These are phyloP conservation scores for Gomphus bonarii DNA, from an alignment of 1,284 basidiomycete species.

Conservation along the genomic window DNA sequence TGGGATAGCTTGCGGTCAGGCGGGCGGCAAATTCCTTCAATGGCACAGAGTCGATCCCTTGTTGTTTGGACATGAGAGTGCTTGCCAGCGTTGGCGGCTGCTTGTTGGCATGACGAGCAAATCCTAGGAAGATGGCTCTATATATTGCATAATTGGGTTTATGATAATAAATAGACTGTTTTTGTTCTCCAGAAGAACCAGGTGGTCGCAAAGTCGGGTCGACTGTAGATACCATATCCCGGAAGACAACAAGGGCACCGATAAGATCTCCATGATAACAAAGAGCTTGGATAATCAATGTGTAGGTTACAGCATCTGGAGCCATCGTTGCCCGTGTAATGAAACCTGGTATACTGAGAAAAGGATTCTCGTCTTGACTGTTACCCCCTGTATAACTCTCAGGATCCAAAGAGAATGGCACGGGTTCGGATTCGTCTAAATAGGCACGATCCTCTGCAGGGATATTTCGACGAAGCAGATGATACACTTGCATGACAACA, in stretches of 20 bases:
- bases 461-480: slow-evolving; percentile 43
- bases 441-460: slow-evolving; percentile 21
- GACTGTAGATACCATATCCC: slow-evolving; percentile 55
- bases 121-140: slow-evolving; percentile 69
- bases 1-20: slow-evolving; percentile 1
- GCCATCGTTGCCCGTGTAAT: slow-evolving; percentile 35
- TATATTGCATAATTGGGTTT: slow-evolving; percentile 45
- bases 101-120: slow-evolving; percentile 43
- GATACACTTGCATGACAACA: slow-evolving; percentile 50
- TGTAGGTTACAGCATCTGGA: slow-evolving; percentile 61
- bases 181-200: not conserved
- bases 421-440: not conserved
- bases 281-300: slow-evolving; percentile 54
- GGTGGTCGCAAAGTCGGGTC: slow-evolving; percentile 17
- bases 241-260: slow-evolving; percentile 47
- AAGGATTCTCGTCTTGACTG: not conserved
- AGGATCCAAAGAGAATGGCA: not conserved
- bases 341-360: slow-evolving; percentile 15
- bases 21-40: slow-evolving; percentile 13
- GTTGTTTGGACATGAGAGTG: not conserved
- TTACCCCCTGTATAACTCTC: not conserved
- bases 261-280: slow-evolving; percentile 62
- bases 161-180: slow-evolving; percentile 23
- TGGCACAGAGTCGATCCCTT: slow-evolving; percentile 1
- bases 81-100: not conserved